Evolutionary conservation across 2,329 filamentous ascomycete species (phyloP).

Genomic region (Chlorencoelia australis): DNA sequence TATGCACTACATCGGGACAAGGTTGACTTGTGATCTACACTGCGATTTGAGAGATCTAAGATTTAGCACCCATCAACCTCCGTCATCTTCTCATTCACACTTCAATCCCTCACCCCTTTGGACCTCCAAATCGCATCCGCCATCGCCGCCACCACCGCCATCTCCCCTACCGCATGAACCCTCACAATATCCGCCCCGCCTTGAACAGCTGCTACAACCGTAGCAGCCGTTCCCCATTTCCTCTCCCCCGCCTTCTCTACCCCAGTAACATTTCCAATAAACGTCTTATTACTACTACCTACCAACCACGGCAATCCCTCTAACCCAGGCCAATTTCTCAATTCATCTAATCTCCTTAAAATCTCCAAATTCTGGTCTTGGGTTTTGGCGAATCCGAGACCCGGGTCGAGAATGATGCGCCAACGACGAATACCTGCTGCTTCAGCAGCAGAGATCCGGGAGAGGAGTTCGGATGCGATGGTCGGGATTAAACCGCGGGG

Average conservation of each 20-base stretch:
- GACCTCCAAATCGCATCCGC: slow-evolving; percentile 87
- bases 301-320: slow-evolving; percentile 76
- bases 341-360: slow-evolving; percentile 53
- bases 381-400: slow-evolving; percentile 87
- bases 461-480: slow-evolving; percentile 45
- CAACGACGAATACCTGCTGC: slow-evolving; percentile 76
- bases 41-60: too few relatives aligned
- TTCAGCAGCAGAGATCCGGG: slow-evolving; percentile 63
- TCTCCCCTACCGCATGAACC: slow-evolving; percentile 83
- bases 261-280: slow-evolving; percentile 75
- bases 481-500: slow-evolving; percentile 43
- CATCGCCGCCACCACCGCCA: slow-evolving; percentile 76
- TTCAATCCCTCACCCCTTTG: too few relatives aligned
- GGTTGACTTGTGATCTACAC: too few relatives aligned
- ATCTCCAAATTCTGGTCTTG: slow-evolving; percentile 72
- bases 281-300: slow-evolving; percentile 80
- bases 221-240: slow-evolving; percentile 78
- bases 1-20: too few relatives aligned
- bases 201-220: slow-evolving; percentile 73
- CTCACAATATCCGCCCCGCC: slow-evolving; percentile 86
- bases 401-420: slow-evolving; percentile 91
- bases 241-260: slow-evolving; percentile 61
- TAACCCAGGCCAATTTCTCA: slow-evolving; percentile 55
- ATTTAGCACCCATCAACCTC: too few relatives aligned
- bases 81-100: too few relatives aligned